Conservation (phyloP, 768 basidiomycete species). For the Pleurotus ostreatus region DNA sequence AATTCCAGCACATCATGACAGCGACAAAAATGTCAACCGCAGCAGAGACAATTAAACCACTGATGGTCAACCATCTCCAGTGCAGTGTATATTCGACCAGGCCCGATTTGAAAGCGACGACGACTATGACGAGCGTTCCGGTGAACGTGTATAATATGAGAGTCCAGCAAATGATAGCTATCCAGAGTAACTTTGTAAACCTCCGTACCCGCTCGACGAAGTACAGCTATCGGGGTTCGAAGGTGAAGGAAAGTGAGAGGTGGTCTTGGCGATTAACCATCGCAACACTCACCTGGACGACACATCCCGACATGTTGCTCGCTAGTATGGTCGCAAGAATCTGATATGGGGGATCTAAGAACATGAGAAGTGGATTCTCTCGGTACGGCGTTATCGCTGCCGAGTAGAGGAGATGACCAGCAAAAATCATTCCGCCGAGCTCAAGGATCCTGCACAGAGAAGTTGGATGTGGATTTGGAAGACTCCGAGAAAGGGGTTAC, state of each 20-base stretch:
- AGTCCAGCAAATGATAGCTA: not conserved
- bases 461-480: not conserved
- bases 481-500: not conserved
- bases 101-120: constrained; percentile 15
- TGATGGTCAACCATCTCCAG: constrained; percentile 28
- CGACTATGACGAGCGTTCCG: constrained; percentile 23
- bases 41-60: constrained; percentile 23
- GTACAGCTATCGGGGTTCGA: not conserved
- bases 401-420: constrained; percentile 24
- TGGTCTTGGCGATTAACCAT: not conserved
- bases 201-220: constrained; percentile 1
- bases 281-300: not conserved
- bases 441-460: constrained; percentile 19
- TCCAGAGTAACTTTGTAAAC: not conserved
- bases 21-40: constrained; percentile 28
- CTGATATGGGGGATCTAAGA: not conserved
- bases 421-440: constrained; percentile 22
- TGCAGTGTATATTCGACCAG: constrained; percentile 15
- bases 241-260: not conserved
- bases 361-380: not conserved
- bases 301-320: not conserved
- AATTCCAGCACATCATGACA: constrained; percentile 25
- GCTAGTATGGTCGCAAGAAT: not conserved
- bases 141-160: constrained; percentile 17
- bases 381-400: constrained; percentile 24